Conservation (phyloP, 768 basidiomycete species). For the Leucogyrophana mollusca region DNA sequence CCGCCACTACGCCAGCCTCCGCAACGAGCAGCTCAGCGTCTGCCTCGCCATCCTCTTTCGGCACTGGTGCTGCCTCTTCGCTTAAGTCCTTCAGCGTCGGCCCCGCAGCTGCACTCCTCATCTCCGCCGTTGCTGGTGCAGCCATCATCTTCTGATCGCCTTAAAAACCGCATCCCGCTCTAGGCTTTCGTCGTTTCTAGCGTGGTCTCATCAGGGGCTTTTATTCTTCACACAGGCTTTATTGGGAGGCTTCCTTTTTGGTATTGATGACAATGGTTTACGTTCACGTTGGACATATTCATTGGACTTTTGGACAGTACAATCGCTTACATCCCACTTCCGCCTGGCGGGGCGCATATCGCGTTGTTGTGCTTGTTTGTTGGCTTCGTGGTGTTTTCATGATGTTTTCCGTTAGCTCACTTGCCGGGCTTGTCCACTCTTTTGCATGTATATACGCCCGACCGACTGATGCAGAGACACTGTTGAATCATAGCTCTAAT, state of each 20-base stretch:
- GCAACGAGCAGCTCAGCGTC: conserved; percentile 15
- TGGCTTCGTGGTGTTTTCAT: no score
- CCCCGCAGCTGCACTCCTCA: conserved; percentile 32
- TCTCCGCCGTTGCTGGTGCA: conserved; percentile 50
- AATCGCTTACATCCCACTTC: no score
- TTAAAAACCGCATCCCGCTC: conserved; percentile 6
- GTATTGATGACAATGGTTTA: conserved; percentile 7
- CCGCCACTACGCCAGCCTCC: conserved; percentile 10
- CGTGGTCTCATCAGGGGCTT: conserved; percentile 1
- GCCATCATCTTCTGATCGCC: conserved; percentile 42
- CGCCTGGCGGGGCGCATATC: background rate
- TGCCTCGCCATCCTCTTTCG: conserved; percentile 21
- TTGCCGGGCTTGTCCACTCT: conserved; percentile 1
- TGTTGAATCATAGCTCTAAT: no score
- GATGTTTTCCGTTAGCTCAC: background rate
- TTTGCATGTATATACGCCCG: no score
- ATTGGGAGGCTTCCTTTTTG: conserved; percentile 8
- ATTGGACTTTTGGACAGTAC: conserved; percentile 18
- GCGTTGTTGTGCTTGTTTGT: background rate
- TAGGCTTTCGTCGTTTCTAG: background rate
- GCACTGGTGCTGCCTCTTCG: conserved; percentile 26
- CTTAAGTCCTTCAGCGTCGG: conserved; percentile 30
- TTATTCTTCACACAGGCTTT: background rate
- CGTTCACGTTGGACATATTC: conserved; percentile 16
- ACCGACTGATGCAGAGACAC: no score